Evolutionary conservation across 1,284 basidiomycete genomes (phyloP), one percentile per base, ranked within the genome.

Genomic region (Puccinia horiana): DNA sequence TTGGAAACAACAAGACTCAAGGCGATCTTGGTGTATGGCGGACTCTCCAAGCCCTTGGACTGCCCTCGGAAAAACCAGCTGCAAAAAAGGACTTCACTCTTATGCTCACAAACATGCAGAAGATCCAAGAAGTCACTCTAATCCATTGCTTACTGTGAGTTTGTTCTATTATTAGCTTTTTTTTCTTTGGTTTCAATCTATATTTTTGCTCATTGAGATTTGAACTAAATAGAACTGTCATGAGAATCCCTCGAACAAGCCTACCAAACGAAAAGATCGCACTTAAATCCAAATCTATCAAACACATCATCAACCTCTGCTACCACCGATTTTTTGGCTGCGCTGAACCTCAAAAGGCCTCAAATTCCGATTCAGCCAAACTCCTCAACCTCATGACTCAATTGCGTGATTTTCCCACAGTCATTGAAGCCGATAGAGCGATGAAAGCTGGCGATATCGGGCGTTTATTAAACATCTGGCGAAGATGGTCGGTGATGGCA

Each of bases 391-490:
- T 76, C 42, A 54, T 47, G 16, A 42, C 44, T 32, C 37, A 35
- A 16, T 61, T 63, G 40, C 54, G 56, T 26, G 42, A 76, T 26
- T 76, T 76, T 63, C n/a, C 37, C 26, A 76, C 56, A 1, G 16
- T 76, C 5, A 29, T 76, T 26, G 40, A 44, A 35, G 54, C 35
- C 14, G 58, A 76, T 47, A 35, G 44, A 29, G 18, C 32, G 44
- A 76, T 76, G 75, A 26, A 44, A 4, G 35, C 56, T 26, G 75
- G 52, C 14, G 52, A 75, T 18, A 75, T 75, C 40, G 75, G 75
- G 16, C 32, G 26, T 12, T 12, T 61, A 11, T 20, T 76, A 29
- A 29, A 26, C 4, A 76, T 76, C 26, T 65, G 75, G 75, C 29
- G 2, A 37, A 76, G 44, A 47, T 58, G 32, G 75, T 56, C 40